phyloP scores from a whole-genome alignment of 495 filamentous ascomycete genomes.

The Xylaria telfairii region DNA sequence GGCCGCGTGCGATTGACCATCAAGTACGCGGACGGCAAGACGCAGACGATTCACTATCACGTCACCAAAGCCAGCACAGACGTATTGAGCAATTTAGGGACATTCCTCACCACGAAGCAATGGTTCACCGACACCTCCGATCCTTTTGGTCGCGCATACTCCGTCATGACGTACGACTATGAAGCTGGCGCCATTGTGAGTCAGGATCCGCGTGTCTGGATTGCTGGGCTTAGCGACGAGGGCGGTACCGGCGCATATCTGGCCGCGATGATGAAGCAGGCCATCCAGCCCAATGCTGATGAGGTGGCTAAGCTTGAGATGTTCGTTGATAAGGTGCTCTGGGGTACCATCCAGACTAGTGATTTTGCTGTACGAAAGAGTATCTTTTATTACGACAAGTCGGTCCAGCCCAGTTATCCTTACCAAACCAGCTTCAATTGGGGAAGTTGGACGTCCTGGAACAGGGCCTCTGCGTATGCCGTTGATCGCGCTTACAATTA shows the following conservation, averaged over 20 bases:
- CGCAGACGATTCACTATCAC: constrained; percentile 57
- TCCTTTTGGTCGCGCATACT: constrained; percentile 55
- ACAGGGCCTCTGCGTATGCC: constrained; percentile 45
- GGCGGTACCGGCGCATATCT: constrained; percentile 56
- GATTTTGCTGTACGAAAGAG: constrained; percentile 55
- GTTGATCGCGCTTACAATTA: constrained; percentile 60
- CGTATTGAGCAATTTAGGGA: constrained; percentile 41
- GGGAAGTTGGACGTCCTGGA: constrained; percentile 51
- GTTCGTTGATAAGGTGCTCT: constrained; percentile 52
- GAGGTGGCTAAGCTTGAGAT: constrained; percentile 55
- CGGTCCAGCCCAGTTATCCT: constrained; percentile 40
- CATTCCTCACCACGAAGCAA: constrained; percentile 50
- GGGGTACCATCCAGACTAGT: constrained; percentile 46
- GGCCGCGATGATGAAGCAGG: constrained; percentile 55
- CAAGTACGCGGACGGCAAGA: constrained; percentile 46
- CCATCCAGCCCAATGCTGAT: constrained; percentile 45
- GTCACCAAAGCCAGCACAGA: constrained; percentile 50
- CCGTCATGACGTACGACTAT: constrained; percentile 58
- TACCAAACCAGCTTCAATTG: constrained; percentile 49
- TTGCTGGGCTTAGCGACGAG: constrained; percentile 59
- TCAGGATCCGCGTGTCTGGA: constrained; percentile 60
- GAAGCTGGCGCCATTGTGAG: constrained; percentile 45
- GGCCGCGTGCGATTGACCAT: constrained; percentile 51
- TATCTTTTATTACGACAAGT: constrained; percentile 58
- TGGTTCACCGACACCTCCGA: constrained; percentile 53